Conservation (phyloP, 2,329 filamentous ascomycete species). For the Alternaria longipes region DNA sequence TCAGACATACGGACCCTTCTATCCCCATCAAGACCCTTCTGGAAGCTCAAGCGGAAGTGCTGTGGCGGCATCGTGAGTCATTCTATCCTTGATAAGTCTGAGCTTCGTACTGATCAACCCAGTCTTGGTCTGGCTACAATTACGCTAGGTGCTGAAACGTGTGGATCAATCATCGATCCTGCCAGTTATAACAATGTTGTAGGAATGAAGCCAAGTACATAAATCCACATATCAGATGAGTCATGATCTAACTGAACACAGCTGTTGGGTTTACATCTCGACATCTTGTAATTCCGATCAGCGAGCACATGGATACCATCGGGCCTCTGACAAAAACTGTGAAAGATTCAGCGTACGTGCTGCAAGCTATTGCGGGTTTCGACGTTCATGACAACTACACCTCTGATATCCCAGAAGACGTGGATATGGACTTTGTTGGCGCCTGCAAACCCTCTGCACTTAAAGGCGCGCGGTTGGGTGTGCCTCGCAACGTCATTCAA, state of each 20-base stretch:
- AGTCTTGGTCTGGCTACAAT: slow-evolving; percentile 1
- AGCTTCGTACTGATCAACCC: background rate
- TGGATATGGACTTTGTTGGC: slow-evolving; percentile 51
- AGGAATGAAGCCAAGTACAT: slow-evolving; percentile 72
- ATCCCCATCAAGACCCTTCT: slow-evolving; percentile 71
- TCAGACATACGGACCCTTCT: slow-evolving; percentile 63
- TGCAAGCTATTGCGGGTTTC: slow-evolving; percentile 73
- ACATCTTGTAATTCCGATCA: slow-evolving; percentile 67
- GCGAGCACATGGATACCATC: slow-evolving; percentile 72
- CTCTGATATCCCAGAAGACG: slow-evolving; percentile 62
- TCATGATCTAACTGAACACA: background rate
- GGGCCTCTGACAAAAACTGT: slow-evolving; percentile 74
- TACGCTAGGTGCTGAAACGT: slow-evolving; percentile 68
- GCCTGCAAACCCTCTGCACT: slow-evolving; percentile 54
- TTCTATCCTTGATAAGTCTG: too few species aligned
- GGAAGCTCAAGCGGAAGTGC: slow-evolving; percentile 74
- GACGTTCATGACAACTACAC: slow-evolving; percentile 74
- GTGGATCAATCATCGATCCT: slow-evolving; percentile 73
- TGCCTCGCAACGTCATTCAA: slow-evolving; percentile 80
- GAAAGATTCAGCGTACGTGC: slow-evolving; percentile 70
- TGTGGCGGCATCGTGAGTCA: slow-evolving; percentile 70
- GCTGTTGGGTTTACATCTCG: slow-evolving; percentile 75
- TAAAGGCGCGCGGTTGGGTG: slow-evolving; percentile 70
- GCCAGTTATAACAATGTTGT: slow-evolving; percentile 74
- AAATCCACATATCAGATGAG: rapidly evolving